A percentile compares a stretch with the other conserved stretches of the same genome.
Conservation (phyloP, 2,329 filamentous ascomycete genomes). For the Cercospora beticola region DNA sequence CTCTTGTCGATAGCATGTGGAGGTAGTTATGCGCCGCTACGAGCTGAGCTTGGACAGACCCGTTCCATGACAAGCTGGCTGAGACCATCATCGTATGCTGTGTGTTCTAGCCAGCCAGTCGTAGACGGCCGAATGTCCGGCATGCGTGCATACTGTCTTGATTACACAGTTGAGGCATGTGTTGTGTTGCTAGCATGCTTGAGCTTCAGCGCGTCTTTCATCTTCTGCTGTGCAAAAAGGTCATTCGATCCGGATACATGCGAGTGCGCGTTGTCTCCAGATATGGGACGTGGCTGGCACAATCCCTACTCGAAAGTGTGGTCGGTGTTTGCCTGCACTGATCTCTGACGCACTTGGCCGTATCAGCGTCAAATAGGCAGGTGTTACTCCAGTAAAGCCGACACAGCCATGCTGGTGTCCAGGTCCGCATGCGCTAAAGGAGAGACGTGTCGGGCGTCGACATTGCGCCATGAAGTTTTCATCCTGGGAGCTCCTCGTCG, state of each 20-base stretch:
- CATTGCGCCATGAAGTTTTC: not conserved
- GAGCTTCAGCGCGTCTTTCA: not conserved
- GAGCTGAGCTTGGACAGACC: not conserved
- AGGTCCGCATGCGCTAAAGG: not conserved
- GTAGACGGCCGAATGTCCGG: not conserved
- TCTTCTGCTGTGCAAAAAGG: not conserved
- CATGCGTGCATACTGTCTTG: not conserved
- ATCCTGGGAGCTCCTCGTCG: not conserved
- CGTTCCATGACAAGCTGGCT: not conserved
- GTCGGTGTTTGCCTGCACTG: not conserved
- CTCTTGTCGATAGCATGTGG: not conserved
- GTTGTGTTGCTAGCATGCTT: not conserved
- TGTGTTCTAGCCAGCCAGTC: not conserved
- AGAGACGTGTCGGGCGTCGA: not conserved
- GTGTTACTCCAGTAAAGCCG: not conserved
- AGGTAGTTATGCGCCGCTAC: not conserved
- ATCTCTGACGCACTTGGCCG: not conserved
- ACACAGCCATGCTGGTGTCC: not conserved
- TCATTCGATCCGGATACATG: not conserved
- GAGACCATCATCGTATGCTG: not conserved
- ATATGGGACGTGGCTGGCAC: not conserved
- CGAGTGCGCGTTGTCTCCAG: not conserved
- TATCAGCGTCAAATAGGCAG: not conserved
- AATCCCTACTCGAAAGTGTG: not conserved
- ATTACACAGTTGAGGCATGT: not conserved